Evolutionary conservation across 2,329 filamentous ascomycete species (phyloP), one percentile per base, ranked within the genome.

Genomic region (Colletotrichum endophyticum): DNA sequence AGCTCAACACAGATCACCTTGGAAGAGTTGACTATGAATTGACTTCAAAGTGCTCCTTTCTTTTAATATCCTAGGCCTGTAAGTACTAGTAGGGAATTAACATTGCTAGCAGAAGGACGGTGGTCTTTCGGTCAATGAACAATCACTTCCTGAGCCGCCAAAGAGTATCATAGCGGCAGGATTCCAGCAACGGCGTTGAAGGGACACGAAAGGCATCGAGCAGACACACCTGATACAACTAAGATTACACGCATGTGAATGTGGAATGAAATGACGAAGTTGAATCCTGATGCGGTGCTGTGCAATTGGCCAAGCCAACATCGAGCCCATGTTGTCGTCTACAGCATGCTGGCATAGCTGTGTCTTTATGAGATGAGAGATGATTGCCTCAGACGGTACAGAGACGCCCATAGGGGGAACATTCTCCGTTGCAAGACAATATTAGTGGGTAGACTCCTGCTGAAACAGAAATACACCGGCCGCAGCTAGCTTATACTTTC

Each of bases 261-360:
- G 6, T 53, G 44, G 3, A 13, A 13, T 13, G n/a, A 53, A 19
- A 11, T 13, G 44, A 53, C n/a, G 44, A 53, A 22, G 44, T 22
- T 5, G 3, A 6, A 53, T 53, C 11, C 0, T 5, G 3, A 53
- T 13, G 13, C 2, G 6, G 6, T 22, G 44, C n/a, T n/a, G n/a
- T 53, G 44, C 44, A 22, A 25, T 53, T 25, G 6, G 11, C n/a
- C n/a, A 25, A 53, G 44, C 44, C n/a, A n/a, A 49, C 19, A 39
- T 39, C 2, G 15, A 39, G 36, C 36, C 9, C 19, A 49, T 1
- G 39, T 49, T 49, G 3, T 12, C 9, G 39, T n/a, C 39, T n/a
- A n/a, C 39, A 49, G 11, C 39, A 22, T 12, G 19, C 4, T 49
- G 19, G 9, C 39, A 49, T 49, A n/a, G 39, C 19, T 49, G 39